Evolutionary conservation across 257 asterid genomes (phyloP), one percentile per base, ranked within the genome.

Genomic region (Lantana camara): DNA sequence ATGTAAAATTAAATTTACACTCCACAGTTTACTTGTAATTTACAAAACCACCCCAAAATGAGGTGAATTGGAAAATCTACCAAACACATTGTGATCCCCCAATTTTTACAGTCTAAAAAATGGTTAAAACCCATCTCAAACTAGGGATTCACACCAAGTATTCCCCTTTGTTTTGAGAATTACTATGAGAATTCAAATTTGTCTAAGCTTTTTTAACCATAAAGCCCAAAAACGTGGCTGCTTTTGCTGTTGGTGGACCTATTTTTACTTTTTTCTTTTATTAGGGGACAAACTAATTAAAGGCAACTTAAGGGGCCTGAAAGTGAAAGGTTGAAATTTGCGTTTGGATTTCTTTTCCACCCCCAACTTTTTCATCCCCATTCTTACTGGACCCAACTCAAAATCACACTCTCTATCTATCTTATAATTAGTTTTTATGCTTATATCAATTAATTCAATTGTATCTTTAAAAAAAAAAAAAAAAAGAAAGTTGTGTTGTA

Each of bases 311-410:
- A 73, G 64, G 22, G 64, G 48, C 66, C 69, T 64, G 57, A 75
- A 79, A 75, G 71, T 53, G 52, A 38, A 58, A 48, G 75, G 69
- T 73, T 70, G 80, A 73, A 69, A 76, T 66, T 62, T 71, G 73
- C 73, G 80, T 73, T 57, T 66, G 75, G 34, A 49, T 20, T 34
- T 65, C 47, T 70, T 76, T 75, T 53, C 64, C 68, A 60, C 60
- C 47, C 54, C 40, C 38, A 44, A 48, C 49, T 60, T 61, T 62
- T 9, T 12, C 20, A 41, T 27, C 35, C 62, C 41, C 22, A 19
- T 7, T 52, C 65, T 38, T 35, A 21, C 41, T 79, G 71, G 80
- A 71, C 76, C 73, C 83, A 67, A 78, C 71, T 70, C 73, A 41
- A 79, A 14, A 53, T 44, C 69, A 60, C 71, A 64, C 60, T 27